Percentiles rank a stretch among this genome's conserved stretches.
These are phyloP conservation scores for Usnea hakonensis DNA, from an alignment of 495 filamentous ascomycete genomes.

Conservation along the genomic window DNA sequence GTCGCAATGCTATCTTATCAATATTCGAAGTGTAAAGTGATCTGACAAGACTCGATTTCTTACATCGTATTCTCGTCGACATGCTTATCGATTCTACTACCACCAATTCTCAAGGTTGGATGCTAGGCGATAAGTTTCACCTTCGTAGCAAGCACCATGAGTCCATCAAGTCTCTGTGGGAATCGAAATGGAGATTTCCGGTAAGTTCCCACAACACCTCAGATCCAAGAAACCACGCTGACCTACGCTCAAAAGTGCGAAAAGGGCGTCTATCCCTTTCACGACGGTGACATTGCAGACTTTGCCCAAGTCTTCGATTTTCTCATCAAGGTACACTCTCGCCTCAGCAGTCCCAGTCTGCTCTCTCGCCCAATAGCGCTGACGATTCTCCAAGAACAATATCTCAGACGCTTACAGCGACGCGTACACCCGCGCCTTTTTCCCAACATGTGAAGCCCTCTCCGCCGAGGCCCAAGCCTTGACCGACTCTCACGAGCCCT, in stretches of 20 bases:
- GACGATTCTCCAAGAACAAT: conserved; percentile 34
- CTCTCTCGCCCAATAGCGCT: conserved; percentile 53
- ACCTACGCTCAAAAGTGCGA: background rate
- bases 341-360: conserved; percentile 29
- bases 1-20: background rate
- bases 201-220: conserved; percentile 35
- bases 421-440: conserved; percentile 43
- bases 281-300: conserved; percentile 61
- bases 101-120: background rate
- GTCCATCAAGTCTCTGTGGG: conserved; percentile 65
- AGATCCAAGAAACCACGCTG: background rate
- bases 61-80: background rate
- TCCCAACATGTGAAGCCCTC: conserved; percentile 2
- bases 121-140: background rate
- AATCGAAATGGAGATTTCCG: conserved; percentile 69
- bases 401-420: conserved; percentile 48
- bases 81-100: background rate
- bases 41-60: background rate
- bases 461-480: conserved; percentile 1
- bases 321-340: conserved; percentile 47
- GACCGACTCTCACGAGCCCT: conserved; percentile 29
- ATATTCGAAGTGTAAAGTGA: background rate
- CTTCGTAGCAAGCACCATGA: conserved; percentile 47
- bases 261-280: conserved; percentile 63
- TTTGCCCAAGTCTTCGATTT: conserved; percentile 64